Evolutionary conservation across 768 basidiomycete genomes (phyloP), one percentile per base, ranked within the genome.

Genomic region (Lentinula sp.): DNA sequence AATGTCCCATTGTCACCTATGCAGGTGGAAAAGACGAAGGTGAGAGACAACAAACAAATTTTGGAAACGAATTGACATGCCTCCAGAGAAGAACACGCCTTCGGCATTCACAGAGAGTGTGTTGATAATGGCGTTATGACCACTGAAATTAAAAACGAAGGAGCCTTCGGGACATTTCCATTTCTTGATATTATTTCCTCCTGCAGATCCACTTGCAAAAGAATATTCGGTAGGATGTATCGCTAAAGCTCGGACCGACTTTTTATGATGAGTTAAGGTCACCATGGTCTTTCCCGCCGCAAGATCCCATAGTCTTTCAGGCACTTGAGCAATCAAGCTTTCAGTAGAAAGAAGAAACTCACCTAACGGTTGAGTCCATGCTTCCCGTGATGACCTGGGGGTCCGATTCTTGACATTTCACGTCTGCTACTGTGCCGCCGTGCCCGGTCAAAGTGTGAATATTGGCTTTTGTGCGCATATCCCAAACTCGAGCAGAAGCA

Each of bases 111-210:
- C 91, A 10, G 88, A 87, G 60, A 98, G 69, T 6, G 94, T 95
- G 73, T 99, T 99, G 80, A 99, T 93, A 74, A 98, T 98, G 2
- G 95, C 93, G 63, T 97, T 94, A 72, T 98, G 97, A 0, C 97
- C 97, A 48, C 85, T 79, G 72, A 98, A 97, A 75, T 98, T 99
- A 81, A 91, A 93, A 3, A 98, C 96, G 65, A 99, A 98, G 2
- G 85, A 73, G 50, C 97, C 97, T 64, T 98, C 93, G 5, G 97
- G 97, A 67, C 94, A 98, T 68, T 96, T 97, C 96, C 96, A 99
- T 73, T 98, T 98, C 71, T 99, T 99, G 78, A 99, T 98, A 73
- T 98, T 98, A 79, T 98, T 98, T 0, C 95, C 97, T n/a, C 97
- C 97, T 0, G 96, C 91, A 28, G 93, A 95, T 53, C 91, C 97